Evolutionary conservation across 2,329 filamentous ascomycete species (phyloP), one percentile per base, ranked within the genome.

Genomic region (Phialophora tarda): DNA sequence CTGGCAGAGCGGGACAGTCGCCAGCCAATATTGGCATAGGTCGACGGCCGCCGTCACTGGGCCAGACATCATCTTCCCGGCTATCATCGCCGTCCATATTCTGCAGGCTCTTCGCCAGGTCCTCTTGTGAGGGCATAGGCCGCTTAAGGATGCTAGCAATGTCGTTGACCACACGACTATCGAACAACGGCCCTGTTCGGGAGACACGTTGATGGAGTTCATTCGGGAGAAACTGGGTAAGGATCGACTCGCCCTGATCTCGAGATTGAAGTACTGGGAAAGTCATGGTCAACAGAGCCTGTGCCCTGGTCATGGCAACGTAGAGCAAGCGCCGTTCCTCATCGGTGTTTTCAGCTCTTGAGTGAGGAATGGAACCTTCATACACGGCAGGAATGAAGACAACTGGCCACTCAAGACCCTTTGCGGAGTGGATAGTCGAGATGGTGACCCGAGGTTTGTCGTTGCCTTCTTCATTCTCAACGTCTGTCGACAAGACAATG

Each of bases 381-480:
- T 96, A 97, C 28, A 92, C 90, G 1, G 91, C 91, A 5, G 95
- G 93, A 17, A 98, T 88, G 76, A 98, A 98, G 0, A 98, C 92
- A 1, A 97, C 85, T 0, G 94, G 94, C 95, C 95, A 99, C 77
- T 99, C 94, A 0, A 99, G 83, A 2, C 94, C 94, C 78, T 99
- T 99, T 2, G 94, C 92, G 0, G 93, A 93, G 76, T 99, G 94
- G 11, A 99, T 97, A 0, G 94, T 99, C 5, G 93, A 97, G 26
- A 99, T 92, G 0, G 93, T 97, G 23, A 98, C 87, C 72, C 91
- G 83, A 1, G 80, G 77, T 41, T 79, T 74, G 1, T 78, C 70
- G 44, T 86, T 82, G 30, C 83, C 85, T 30, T 82, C 82, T 26
- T 88, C 86, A n/a, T 78, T 73, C 72, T 92, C 89, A 0, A 89